These are phyloP conservation scores for Geosiphon pyriformis DNA, from an alignment of 192 early-diverging fungal genomes.

Conservation along the genomic window DNA sequence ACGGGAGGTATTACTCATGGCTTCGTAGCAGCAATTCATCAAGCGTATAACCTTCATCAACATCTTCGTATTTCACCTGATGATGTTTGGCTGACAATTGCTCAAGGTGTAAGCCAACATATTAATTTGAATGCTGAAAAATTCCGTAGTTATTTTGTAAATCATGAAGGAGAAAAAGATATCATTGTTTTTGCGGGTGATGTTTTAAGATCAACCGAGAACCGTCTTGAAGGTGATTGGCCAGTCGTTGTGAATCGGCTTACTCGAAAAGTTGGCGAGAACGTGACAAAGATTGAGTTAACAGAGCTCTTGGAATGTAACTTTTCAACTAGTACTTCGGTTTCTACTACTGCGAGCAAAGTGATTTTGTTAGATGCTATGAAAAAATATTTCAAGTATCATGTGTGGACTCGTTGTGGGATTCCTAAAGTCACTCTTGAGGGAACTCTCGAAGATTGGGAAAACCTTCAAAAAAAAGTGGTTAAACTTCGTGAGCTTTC, in stretches of 20 bases:
- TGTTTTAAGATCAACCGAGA: not conserved
- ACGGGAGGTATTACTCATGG: no score
- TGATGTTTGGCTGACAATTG: no score
- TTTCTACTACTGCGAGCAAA: not conserved
- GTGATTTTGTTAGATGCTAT: constrained; percentile 11
- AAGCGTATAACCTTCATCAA: no score
- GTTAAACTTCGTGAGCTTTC: no score
- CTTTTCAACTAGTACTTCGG: constrained; percentile 3
- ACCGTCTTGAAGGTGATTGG: constrained; percentile 6
- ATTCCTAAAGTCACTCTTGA: constrained; percentile 14
- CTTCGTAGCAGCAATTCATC: no score
- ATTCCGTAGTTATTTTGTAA: not conserved
- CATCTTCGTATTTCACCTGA: no score
- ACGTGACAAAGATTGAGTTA: constrained; percentile 3
- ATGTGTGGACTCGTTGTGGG: not conserved
- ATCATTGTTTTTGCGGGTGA: constrained; percentile 3
- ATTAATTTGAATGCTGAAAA: constrained; percentile 16
- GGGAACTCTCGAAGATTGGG: constrained; percentile 13
- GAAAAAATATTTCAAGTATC: not conserved
- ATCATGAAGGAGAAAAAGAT: not conserved
- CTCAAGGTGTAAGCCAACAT: no score
- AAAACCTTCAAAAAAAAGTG: constrained; percentile 1
- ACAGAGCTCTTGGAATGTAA: constrained; percentile 6
- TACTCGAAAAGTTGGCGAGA: no score
- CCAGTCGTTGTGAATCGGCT: not conserved